Conservation (phyloP, 2,329 filamentous ascomycete species). For the Fusarium sp. region DNA sequence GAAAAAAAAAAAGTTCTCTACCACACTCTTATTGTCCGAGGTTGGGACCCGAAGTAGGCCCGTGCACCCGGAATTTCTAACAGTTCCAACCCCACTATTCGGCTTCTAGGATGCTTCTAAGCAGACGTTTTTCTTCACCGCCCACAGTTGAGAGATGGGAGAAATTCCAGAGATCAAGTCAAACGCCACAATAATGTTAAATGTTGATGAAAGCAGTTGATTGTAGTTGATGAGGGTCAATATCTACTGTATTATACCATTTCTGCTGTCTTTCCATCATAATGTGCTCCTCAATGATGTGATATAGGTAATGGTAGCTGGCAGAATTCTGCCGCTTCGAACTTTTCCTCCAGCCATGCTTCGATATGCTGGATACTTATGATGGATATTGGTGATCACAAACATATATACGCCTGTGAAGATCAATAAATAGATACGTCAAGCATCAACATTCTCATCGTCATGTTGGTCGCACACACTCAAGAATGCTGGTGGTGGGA, state of each 20-base stretch:
- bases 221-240: not conserved
- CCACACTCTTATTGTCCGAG: conserved; percentile 45
- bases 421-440: not conserved
- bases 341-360: not conserved
- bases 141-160: conserved; percentile 32
- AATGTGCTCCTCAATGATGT: not conserved
- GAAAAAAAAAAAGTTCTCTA: conserved; percentile 51
- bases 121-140: conserved; percentile 38
- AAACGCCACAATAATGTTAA: conserved; percentile 32
- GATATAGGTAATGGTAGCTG: not conserved
- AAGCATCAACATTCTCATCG: not conserved
- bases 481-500: conserved; percentile 13
- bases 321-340: conserved; percentile 12
- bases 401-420: not conserved
- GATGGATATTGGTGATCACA: not conserved
- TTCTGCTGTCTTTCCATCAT: not conserved
- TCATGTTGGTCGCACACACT: not conserved
- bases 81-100: conserved; percentile 35
- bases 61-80: conserved; percentile 40
- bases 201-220: conserved; percentile 1
- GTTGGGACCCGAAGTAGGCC: conserved; percentile 36
- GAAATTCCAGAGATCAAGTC: conserved; percentile 41
- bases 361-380: not conserved
- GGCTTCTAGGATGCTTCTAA: conserved; percentile 27
- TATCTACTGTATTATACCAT: not conserved